A percentile compares a stretch with the other conserved stretches of the same genome.
phyloP scores from a whole-genome alignment of 805 yeast species.

The Wickerhamiella vanderwaltii region DNA sequence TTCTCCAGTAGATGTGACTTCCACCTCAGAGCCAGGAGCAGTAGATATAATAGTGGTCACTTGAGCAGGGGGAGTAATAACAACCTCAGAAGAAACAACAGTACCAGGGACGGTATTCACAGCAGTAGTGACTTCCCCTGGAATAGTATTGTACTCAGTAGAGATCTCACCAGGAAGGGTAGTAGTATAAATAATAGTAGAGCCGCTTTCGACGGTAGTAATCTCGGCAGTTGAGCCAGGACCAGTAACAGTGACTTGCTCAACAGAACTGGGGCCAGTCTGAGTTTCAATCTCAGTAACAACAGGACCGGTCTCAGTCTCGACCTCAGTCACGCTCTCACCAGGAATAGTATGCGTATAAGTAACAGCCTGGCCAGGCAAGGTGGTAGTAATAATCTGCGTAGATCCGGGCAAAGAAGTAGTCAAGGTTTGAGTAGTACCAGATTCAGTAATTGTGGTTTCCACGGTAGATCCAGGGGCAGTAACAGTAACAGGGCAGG shows the following conservation, averaged over 20 bases:
- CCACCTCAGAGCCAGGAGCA: background rate
- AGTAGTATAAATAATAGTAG: background rate
- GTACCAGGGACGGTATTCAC: constrained; percentile 2
- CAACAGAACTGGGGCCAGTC: constrained; percentile 1
- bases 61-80: background rate
- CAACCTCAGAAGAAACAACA: background rate
- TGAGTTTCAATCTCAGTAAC: background rate
- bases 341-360: constrained; percentile 7
- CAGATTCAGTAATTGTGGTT: constrained; percentile 3
- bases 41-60: background rate
- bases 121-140: constrained; percentile 2
- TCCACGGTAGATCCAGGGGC: constrained; percentile 1
- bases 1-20: constrained; percentile 6
- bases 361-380: constrained; percentile 6
- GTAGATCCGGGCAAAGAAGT: constrained; percentile 5
- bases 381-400: constrained; percentile 1
- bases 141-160: background rate
- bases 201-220: constrained; percentile 1
- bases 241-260: background rate
- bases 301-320: background rate
- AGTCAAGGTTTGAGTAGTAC: constrained; percentile 4
- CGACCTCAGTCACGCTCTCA: background rate
- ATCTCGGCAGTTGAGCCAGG: constrained; percentile 8
- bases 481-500: constrained; percentile 3
- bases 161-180: constrained; percentile 8